A percentile compares a stretch with the other conserved stretches of the same genome.
Evolutionary conservation across 192 early-diverging fungal genomes (phyloP).

Genomic region (Podila clonocystis): DNA sequence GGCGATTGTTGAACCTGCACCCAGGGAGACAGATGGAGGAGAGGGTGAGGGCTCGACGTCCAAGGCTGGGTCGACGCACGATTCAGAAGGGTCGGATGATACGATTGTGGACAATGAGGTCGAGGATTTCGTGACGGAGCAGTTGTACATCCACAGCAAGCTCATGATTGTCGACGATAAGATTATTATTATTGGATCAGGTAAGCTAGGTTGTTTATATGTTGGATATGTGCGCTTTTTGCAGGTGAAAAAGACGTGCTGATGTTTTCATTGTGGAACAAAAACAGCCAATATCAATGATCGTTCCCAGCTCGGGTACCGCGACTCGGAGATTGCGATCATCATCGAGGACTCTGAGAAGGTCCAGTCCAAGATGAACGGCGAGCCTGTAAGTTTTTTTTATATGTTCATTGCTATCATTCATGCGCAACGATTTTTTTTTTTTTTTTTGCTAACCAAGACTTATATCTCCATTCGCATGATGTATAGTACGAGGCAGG

Average conservation of each 20-base stretch:
- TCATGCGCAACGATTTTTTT: neutral
- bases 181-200: constrained; percentile 83
- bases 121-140: constrained; percentile 74
- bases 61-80: constrained; percentile 36
- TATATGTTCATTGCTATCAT: neutral
- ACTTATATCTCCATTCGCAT: neutral
- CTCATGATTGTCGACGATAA: constrained; percentile 90
- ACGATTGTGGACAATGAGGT: constrained; percentile 51
- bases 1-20: constrained; percentile 23
- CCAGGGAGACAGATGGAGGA: neutral
- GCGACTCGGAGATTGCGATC: constrained; percentile 91
- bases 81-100: constrained; percentile 4
- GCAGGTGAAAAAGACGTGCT: neutral
- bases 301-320: constrained; percentile 86
- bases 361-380: constrained; percentile 79
- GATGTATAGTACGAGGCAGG: constrained; percentile 71
- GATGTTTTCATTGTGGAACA: neutral
- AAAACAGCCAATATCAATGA: constrained; percentile 87
- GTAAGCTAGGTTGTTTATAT: constrained; percentile 17
- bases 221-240: neutral
- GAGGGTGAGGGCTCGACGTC: constrained; percentile 47
- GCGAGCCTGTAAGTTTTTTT: constrained; percentile 22
- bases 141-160: constrained; percentile 90
- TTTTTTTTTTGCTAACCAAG: neutral
- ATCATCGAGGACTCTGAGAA: constrained; percentile 78